Evolutionary conservation across 495 filamentous ascomycete genomes (phyloP).

Genomic region (Jackrogersella minutella): DNA sequence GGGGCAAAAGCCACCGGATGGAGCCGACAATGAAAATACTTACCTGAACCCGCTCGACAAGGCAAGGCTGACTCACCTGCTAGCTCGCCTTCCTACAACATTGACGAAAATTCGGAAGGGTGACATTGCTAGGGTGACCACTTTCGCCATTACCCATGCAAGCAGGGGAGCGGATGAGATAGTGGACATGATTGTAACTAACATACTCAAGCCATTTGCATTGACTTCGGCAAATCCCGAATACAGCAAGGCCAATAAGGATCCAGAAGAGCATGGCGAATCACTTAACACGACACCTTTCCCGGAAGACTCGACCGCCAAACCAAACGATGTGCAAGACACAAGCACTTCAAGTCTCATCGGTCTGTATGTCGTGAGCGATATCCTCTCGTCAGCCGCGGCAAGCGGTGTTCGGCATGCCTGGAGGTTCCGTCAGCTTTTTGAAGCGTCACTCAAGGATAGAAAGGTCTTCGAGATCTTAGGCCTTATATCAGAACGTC

Average conservation of each 20-base stretch:
- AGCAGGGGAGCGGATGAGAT: constrained; percentile 82
- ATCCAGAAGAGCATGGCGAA: constrained; percentile 50
- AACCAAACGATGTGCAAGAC: constrained; percentile 58
- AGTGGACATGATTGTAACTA: constrained; percentile 83
- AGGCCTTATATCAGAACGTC: constrained; percentile 76
- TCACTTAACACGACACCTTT: constrained; percentile 48
- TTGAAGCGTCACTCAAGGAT: constrained; percentile 76
- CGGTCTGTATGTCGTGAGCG: constrained; percentile 84
- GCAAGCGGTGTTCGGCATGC: constrained; percentile 85
- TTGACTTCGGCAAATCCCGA: constrained; percentile 64
- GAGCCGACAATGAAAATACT: constrained; percentile 65
- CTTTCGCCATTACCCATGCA: constrained; percentile 90
- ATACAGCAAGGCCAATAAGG: constrained; percentile 50
- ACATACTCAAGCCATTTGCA: constrained; percentile 77
- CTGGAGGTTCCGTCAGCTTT: constrained; percentile 88
- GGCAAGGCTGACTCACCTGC: constrained; percentile 79
- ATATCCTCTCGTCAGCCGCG: constrained; percentile 85
- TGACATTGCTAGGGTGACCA: constrained; percentile 84
- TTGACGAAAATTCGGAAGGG: constrained; percentile 79
- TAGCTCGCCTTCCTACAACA: constrained; percentile 80
- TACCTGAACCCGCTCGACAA: constrained; percentile 88
- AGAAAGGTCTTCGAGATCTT: constrained; percentile 82
- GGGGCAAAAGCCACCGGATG: constrained; percentile 64
- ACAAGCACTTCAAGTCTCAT: constrained; percentile 78
- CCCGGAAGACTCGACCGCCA: constrained; percentile 46